phyloP scores from a whole-genome alignment of 768 basidiomycete species.

The Lyophyllum decastes region DNA sequence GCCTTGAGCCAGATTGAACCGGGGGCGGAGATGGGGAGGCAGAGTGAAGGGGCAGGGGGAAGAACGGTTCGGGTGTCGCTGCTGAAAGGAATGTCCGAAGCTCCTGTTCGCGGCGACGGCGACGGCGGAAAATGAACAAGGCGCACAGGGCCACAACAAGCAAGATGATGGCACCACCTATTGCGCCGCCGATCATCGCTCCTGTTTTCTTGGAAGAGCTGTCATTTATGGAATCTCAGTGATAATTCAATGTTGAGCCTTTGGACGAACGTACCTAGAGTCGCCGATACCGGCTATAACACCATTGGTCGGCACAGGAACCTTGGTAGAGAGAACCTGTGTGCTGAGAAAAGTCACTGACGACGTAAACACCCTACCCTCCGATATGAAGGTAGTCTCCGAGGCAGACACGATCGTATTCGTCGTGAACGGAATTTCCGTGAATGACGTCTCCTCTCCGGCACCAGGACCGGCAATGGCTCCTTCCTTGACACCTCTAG shows the following conservation, averaged over 20 bases:
- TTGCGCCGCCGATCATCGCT: slow-evolving; percentile 18
- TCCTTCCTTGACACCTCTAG: neutral
- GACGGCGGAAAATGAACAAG: slow-evolving; percentile 17
- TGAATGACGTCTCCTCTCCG: slow-evolving; percentile 7
- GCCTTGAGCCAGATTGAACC: neutral
- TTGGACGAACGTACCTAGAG: slow-evolving; percentile 3
- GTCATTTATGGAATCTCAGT: neutral
- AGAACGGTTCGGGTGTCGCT: slow-evolving; percentile 10
- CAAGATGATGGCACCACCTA: slow-evolving; percentile 17
- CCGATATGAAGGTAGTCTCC: slow-evolving; percentile 6
- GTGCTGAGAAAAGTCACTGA: slow-evolving; percentile 3
- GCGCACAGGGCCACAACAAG: slow-evolving; percentile 12
- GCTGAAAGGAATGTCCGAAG: slow-evolving; percentile 7
- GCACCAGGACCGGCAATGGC: neutral
- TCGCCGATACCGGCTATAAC: neutral
- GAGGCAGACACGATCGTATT: slow-evolving; percentile 6
- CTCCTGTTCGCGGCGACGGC: slow-evolving; percentile 14
- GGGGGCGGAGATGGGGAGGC: neutral
- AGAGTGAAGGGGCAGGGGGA: neutral
- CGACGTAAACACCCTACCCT: neutral
- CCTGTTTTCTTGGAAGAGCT: slow-evolving; percentile 8
- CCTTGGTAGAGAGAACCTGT: slow-evolving; percentile 7
- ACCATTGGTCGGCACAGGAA: slow-evolving; percentile 3
- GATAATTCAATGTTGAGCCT: neutral
- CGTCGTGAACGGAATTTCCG: slow-evolving; percentile 6